Conservation (phyloP, 345 rosid genomes). For the Salix viminalis region DNA sequence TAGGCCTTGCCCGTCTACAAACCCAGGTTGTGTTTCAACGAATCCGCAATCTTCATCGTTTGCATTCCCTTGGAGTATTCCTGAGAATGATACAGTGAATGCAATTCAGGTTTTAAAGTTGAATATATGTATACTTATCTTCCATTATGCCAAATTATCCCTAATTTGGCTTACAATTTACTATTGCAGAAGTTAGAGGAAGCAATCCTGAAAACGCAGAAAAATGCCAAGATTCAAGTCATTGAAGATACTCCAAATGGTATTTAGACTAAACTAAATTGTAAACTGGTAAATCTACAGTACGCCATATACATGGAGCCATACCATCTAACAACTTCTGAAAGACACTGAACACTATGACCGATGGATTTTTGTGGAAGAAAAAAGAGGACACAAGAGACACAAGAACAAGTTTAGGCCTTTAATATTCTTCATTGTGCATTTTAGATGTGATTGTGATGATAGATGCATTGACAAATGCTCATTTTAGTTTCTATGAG, state of each 20-base stretch:
- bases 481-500: not conserved
- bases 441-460: not conserved
- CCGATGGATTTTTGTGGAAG: not conserved
- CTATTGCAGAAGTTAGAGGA: conserved; percentile 55
- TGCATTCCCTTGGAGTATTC: conserved; percentile 64
- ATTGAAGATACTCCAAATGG: conserved; percentile 69
- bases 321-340: not conserved
- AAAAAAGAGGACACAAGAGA: not conserved
- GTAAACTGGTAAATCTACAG: not conserved
- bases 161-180: not conserved
- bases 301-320: not conserved
- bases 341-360: not conserved
- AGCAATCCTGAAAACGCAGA: conserved; percentile 66
- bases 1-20: conserved; percentile 81
- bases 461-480: not conserved
- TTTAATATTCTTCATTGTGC: not conserved
- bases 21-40: conserved; percentile 83
- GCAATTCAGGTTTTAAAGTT: conserved; percentile 48
- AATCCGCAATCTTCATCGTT: conserved; percentile 87
- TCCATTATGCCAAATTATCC: not conserved
- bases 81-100: conserved; percentile 42
- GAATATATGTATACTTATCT: not conserved
- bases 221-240: conserved; percentile 50
- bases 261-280: conserved; percentile 20
- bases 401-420: not conserved